Percentiles rank a stretch among this genome's conserved stretches.
These are phyloP conservation scores for Mycena galericulata DNA, from an alignment of 768 basidiomycete species.

Conservation along the genomic window DNA sequence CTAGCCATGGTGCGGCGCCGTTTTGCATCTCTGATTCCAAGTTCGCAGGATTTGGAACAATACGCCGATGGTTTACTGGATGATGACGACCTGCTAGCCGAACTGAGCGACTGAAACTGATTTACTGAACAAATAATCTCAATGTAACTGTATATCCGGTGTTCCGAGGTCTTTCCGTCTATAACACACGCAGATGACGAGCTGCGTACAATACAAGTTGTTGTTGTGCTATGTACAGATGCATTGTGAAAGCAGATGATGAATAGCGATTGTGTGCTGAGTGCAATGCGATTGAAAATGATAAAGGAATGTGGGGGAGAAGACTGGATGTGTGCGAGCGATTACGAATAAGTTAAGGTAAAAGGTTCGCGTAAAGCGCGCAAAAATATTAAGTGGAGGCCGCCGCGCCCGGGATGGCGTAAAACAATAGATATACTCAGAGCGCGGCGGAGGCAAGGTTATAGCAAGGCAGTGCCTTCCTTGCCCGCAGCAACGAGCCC, in stretches of 20 bases:
- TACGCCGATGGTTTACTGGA: conserved; percentile 54
- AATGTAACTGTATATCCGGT: conserved; percentile 1
- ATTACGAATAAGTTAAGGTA: conserved; percentile 3
- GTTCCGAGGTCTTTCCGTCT: not conserved
- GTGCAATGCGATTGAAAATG: not conserved
- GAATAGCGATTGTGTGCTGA: conserved; percentile 20
- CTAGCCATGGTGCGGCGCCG: not conserved
- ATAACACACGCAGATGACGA: not conserved
- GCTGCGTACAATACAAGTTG: conserved; percentile 11
- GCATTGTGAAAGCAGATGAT: conserved; percentile 34
- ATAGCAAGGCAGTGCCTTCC: conserved; percentile 72
- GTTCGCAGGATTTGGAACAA: conserved; percentile 38
- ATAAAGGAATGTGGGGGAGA: conserved; percentile 29
- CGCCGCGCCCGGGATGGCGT: conserved; percentile 5
- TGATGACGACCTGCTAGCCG: conserved; percentile 47
- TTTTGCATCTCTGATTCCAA: conserved; percentile 19
- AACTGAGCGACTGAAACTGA: conserved; percentile 41
- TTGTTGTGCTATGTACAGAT: conserved; percentile 32
- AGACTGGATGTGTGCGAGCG: not conserved
- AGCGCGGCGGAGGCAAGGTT: conserved; percentile 30
- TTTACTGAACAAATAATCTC: too few species aligned
- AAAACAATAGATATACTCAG: conserved; percentile 14
- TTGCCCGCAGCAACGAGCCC: conserved; percentile 73
- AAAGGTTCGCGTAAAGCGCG: conserved; percentile 11
- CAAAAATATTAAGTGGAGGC: not conserved